Evolutionary conservation across 2,329 filamentous ascomycete genomes (phyloP).

Genomic region (Ophiocordyceps polyrhachis-furcata): DNA sequence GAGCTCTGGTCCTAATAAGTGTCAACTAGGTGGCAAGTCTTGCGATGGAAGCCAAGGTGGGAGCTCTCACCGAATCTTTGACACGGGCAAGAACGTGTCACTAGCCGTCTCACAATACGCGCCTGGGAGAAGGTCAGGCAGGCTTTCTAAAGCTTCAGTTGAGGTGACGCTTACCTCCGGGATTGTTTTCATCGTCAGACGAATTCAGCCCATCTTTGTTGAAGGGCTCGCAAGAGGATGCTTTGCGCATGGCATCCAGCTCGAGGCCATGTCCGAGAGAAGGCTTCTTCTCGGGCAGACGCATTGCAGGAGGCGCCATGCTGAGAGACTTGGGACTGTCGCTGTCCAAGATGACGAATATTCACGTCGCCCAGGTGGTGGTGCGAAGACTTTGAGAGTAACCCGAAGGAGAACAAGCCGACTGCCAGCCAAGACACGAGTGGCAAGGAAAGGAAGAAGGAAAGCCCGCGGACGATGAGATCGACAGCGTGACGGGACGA

Average conservation of each 20-base stretch:
- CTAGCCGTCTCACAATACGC: neutral
- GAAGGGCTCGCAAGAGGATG: conserved; percentile 5
- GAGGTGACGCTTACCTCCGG: neutral
- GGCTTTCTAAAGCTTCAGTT: neutral
- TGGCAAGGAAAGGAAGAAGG: neutral
- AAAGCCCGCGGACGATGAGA: neutral
- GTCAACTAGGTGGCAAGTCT: neutral
- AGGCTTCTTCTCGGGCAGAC: neutral
- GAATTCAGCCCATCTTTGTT: conserved; percentile 1
- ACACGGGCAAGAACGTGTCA: neutral
- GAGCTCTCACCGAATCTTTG: neutral
- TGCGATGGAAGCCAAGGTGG: neutral
- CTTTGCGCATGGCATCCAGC: conserved; percentile 3
- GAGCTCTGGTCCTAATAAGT: neutral
- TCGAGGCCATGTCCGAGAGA: conserved; percentile 1
- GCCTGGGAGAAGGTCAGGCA: neutral
- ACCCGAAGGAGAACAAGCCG: neutral
- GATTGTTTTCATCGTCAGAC: conserved; percentile 1
- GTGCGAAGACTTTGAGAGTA: neutral
- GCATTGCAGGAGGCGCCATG: neutral
- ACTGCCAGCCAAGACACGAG: neutral
- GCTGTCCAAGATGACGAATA: neutral
- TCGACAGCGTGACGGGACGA: neutral
- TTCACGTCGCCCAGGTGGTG: neutral
- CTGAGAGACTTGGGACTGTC: neutral